Conservation (phyloP, 108 stramenopile species). For the Nitzschia sp. region DNA sequence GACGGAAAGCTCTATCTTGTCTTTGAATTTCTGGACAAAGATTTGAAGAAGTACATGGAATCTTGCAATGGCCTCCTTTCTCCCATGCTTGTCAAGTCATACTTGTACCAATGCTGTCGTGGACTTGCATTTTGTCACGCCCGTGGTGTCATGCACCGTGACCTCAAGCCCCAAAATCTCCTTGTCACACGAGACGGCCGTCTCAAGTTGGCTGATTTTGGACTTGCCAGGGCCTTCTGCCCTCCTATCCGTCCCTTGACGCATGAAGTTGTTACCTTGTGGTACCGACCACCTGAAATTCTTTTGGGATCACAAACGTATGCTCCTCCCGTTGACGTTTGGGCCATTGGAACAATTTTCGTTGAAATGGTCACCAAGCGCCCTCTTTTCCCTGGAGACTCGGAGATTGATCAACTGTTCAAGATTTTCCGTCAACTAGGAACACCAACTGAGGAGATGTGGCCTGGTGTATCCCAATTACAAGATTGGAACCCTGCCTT, state of each 20-base stretch:
- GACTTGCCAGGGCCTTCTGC: slow-evolving; percentile 94
- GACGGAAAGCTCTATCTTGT: slow-evolving; percentile 94
- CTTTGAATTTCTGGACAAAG: slow-evolving; percentile 96
- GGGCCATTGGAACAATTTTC: slow-evolving; percentile 96
- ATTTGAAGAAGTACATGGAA: slow-evolving; percentile 97
- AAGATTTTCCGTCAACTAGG: slow-evolving; percentile 96
- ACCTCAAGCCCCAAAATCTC: slow-evolving; percentile 99
- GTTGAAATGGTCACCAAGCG: slow-evolving; percentile 97
- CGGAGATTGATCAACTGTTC: slow-evolving; percentile 97
- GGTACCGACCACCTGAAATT: slow-evolving; percentile 98
- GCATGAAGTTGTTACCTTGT: slow-evolving; percentile 97
- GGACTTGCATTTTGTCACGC: slow-evolving; percentile 96
- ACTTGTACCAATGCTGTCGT: slow-evolving; percentile 81
- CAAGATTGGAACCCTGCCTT: slow-evolving; percentile 88
- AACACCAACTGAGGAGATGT: slow-evolving; percentile 88
- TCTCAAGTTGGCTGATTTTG: slow-evolving; percentile 98
- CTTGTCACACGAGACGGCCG: slow-evolving; percentile 89
- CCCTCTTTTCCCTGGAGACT: slow-evolving; percentile 95
- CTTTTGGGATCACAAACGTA: slow-evolving; percentile 89
- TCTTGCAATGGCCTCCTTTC: slow-evolving; percentile 70
- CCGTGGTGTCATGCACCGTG: slow-evolving; percentile 96
- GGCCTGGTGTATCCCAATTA: slow-evolving; percentile 87
- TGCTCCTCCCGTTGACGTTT: slow-evolving; percentile 93
- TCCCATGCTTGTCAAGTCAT: slow-evolving; percentile 78
- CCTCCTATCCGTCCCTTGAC: slow-evolving; percentile 89